Base-by-base conservation (phyloP, 345 rosid species). In the Stellera chamaejasme region DNA sequence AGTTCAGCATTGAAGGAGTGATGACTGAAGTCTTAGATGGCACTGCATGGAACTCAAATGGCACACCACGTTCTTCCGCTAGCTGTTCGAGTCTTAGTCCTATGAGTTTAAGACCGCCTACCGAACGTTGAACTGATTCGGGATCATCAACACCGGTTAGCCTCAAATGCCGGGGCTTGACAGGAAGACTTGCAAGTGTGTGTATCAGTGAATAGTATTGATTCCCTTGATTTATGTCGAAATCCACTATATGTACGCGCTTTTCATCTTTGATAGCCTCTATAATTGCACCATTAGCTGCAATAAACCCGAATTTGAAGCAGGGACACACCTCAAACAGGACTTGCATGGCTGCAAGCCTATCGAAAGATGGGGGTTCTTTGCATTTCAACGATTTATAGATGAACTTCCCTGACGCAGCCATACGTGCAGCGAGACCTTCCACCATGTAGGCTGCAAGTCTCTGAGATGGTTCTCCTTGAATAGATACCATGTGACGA, bases 271-370 rank as follows among this genome's bases (percentile, higher is more conserved):
- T 77, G 48, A 79, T 72, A 19, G 96, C 91, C 71, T 93, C 97
- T 6, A 83, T 56, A 19, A 93, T 89, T 0, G 92, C 88, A 41
- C 91, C 88, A 25, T 93, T 93, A 49, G 99, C 99, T 0, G 95
- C 87, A 83, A 87, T 69, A 70, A 87, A 89, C 10, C 99, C 99
- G 32, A 93, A 93, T 25, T 82, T 87, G 71, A 93, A 93, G 70
- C 99, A 93, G 45, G 99, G 99, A 76, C 99, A 93, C 14, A 89
- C 77, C 77, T 93, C 99, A 55, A 93, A 89, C 55, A 93, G 89
- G 50, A 93, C 87, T 64, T 93, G 99, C 99, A 93, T 93, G 0
- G 99, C 99, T 48, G 99, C 97, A 27, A 93, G 94, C 73, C 97
- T 80, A 66, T 93, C 97, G 41, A 76, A 77, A 15, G 96, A 78